Evolutionary conservation across 179 eudicot genomes (phyloP), one percentile per base, ranked within the genome.

Genomic region (Sideroxylon spinosum): DNA sequence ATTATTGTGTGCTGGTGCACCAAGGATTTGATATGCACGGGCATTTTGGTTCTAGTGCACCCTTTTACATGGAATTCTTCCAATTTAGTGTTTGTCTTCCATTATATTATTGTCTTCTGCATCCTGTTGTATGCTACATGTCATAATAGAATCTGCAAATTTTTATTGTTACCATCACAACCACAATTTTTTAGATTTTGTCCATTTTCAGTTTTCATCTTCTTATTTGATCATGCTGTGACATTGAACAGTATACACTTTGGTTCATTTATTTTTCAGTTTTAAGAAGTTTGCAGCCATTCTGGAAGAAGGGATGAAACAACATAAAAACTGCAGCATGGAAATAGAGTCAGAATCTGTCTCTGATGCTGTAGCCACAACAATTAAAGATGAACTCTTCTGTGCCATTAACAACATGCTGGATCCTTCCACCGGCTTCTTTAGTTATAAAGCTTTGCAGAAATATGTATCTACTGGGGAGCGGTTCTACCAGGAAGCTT

Each of bases 281-380:
- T 93, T 93, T 86, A 91, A 86, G 87, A 89, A 90, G 81, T 86
- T 95, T 81, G 91, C 81, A 61, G 73, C 86, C 74, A 87, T 88
- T 80, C 85, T 92, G 88, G 88, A 90, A 76, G 92, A 88, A 84
- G 95, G 90, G 79, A 83, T 82, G 78, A 79, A 82, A 81, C 71
- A 74, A 57, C 85, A 85, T 61, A 82, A 82, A 26, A 67, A 65
- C 75, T 77, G 80, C 80, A 66, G 44, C 66, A 52, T 59, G 70
- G 84, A 85, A 78, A 73, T 78, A 73, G 85, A 85, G 78, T 56
- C 85, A 75, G 84, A 80, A 77, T 71, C 76, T 80, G 79, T 82
- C 71, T 56, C 77, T 81, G 68, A 77, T 78, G 81, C 29, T 78
- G 89, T 83, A 76, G 71, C 71, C 66, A 56, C 50, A 72, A 64